Base-by-base conservation (phyloP, 2,329 filamentous ascomycete species). In the Fusarium ambrosium region DNA sequence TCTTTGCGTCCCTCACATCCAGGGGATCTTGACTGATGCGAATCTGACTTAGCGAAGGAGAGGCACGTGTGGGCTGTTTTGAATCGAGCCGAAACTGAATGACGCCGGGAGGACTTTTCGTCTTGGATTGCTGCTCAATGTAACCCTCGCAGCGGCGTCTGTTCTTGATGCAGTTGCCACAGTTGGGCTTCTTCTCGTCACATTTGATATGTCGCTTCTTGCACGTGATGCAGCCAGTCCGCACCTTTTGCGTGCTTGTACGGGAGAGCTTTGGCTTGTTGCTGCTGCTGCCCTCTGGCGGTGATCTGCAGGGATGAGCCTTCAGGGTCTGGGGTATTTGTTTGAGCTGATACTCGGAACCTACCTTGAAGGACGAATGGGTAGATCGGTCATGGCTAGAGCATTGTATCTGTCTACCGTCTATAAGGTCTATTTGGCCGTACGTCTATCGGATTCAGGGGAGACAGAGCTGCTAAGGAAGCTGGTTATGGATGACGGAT, bases 11-110 rank as follows among this genome's bases (percentile, higher is more conserved):
- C 14, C 11, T 34, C 3, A 78, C 76, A 3, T 71, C 68, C 0
- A 71, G n/a, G 1, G 60, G 41, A 2, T 74, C 73, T 11, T 61
- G 53, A 14, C 63, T 64, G n/a, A 78, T 36, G 11, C 67, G 56
- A 2, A 77, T 45, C 10, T 77, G 68, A 1, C 48, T 56, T 0
- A 16, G 64, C 1, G 63, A 56, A 34, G 69, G 22, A 7, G 71
- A 37, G 4, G 20, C 2, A 11, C 41, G 48, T 10, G 55, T 43
- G 8, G 66, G 36, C 14, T 73, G 64, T 29, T 66, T 72, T 10
- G 78, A 78, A 60, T 82, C 70, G 79, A 78, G 80, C 18, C 69
- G 64, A 3, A 78, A 34, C 9, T 78, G 77, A 9, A 65, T 48
- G 6, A 69, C 68, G 36, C 66, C 61, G 2, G 68, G 51, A 24